Base-by-base conservation (phyloP, 2,329 filamentous ascomycete genomes). In the Orbilia oligospora region DNA sequence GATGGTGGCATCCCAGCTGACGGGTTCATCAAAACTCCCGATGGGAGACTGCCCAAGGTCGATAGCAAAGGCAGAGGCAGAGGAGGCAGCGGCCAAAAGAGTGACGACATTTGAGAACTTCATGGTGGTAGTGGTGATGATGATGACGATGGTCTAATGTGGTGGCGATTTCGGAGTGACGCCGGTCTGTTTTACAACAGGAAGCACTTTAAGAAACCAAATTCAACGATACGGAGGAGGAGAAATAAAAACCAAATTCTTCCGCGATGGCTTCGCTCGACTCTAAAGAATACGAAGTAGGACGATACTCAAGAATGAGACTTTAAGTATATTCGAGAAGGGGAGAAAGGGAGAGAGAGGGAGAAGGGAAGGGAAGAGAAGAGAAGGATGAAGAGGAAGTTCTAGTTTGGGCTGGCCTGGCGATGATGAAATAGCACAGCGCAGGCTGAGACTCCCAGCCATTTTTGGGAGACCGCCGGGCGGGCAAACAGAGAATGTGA, bases 341-440 rank as follows among this genome's bases (percentile, higher is more conserved):
- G 22, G 18, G n/a, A 38, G 18, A 66, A 30, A 30, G 3, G 6
- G 27, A 30, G 27, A 30, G 3, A 30, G 6, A 30, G 27, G 3
- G 27, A 30, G 27, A 30, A n/a, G n/a, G 27, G 6, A 30, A 3
- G 27, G 27, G 3, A 6, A 30, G 27, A 30, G 58, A n/a, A 61
- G 10, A 53, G 56, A 56, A 36, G 14, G 48, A 58, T 48, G 61
- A 30, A 24, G 18, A 12, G 36, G 46, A n/a, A 36, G 65, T 56
- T 20, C 30, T 20, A 27, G 64, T 33, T 33, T 53, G 30, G 36
- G 22, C 48, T 67, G 48, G 20, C 53, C 56, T 65, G 44, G 51
- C 58, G 72, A 67, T 71, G 67, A 77, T 67, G 73, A 71, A 58
- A 63, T 71, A 66, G 66, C 46, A 64, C 49, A 41, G 64, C 49